Evolutionary conservation across 257 asterid species (phyloP), one percentile per base, ranked within the genome.

Genomic region (Schizonepeta tenuifolia): DNA sequence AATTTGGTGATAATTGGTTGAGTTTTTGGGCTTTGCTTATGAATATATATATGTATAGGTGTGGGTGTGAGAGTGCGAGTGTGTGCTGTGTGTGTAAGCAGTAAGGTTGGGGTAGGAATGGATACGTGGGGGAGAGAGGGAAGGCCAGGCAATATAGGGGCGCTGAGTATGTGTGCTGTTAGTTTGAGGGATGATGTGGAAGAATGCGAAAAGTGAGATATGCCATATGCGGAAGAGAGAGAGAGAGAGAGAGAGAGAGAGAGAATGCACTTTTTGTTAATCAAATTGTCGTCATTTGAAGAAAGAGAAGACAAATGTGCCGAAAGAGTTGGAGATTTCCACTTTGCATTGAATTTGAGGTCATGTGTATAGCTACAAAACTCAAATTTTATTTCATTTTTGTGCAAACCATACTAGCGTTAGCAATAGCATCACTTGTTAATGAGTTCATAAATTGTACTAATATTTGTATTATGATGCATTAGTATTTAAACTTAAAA

Each of bases 121-220:
- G 31, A 58, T 67, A 68, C 78, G 82, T 78, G 82, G 71, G 63
- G 61, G 54, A 10, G 53, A 47, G 72, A 73, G 73, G 12, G 69
- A 55, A 58, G 36, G 79, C 75, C 79, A 73, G 71, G 70, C 68
- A 62, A 15, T 26, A 59, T 13, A 18, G 11, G 55, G 41, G 36
- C 7, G 26, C 40, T 41, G 22, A 14, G 69, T 46, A 22, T 41
- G 58, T 40, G 69, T 20, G 68, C 18, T 62, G 68, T 49, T 17
- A 26, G 10, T 47, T 60, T 41, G 22, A 33, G 10, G 17, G 49
- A 60, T n/a, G 12, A 6, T 28, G 69, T 40, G 57, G 57, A 57
- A 44, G 41, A 71, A 36, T 46, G 60, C 18, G 14, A 11, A 44
- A 43, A 18, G 13, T 21, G 36, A 21, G 60, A 46, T 44, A 11